Evolutionary conservation across 1,139 yeast genomes (phyloP), one percentile per base, ranked within the genome.

Genomic region (Protomyces gravidus): DNA sequence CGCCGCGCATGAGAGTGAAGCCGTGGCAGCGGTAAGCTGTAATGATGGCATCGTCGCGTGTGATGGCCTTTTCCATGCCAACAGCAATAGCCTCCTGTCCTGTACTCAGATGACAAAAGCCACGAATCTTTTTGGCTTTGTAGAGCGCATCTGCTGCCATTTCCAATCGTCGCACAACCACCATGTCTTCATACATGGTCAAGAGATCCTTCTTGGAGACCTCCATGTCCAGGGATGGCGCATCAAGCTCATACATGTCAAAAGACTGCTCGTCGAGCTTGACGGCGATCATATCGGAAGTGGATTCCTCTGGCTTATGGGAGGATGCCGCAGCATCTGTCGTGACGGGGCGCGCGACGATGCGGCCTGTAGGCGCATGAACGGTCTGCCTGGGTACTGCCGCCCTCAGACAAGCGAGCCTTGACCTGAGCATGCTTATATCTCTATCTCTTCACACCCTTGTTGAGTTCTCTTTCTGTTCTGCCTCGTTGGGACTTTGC

Each of bases 51-150:
- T 92, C 98, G 67, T 84, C 76, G 66, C 79, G 78, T 68, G 86
- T 83, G 72, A 89, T 86, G 68, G 98, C 97, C 69, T 86, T 84
- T 79, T 92, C 98, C 69, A 92, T 89, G 74, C 98, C 98, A 65
- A 90, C 97, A 63, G 98, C 96, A 75, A 92, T 82, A 64, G 98
- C 98, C 78, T 92, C 98, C 78, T 92, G 98, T 71, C 98, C 98
- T 65, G 88, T 90, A n/a, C 96, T 88, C 78, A 94, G 82, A 76
- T 92, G 98, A 77, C 98, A 66, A 84, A 92, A 92, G 68, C 98
- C 98, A 78, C 97, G 83, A 71, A 92, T 90, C 78, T 92, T 89
- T 80, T 92, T 92, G 71, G 97, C 96, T 80, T 92, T 92, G 81
- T 92, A 92, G 67, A 94, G 79, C 39, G 97, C 97, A 72, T 92